Evolutionary conservation across 31 red algal genomes (phyloP).

Genomic region (Endocladia muricata): DNA sequence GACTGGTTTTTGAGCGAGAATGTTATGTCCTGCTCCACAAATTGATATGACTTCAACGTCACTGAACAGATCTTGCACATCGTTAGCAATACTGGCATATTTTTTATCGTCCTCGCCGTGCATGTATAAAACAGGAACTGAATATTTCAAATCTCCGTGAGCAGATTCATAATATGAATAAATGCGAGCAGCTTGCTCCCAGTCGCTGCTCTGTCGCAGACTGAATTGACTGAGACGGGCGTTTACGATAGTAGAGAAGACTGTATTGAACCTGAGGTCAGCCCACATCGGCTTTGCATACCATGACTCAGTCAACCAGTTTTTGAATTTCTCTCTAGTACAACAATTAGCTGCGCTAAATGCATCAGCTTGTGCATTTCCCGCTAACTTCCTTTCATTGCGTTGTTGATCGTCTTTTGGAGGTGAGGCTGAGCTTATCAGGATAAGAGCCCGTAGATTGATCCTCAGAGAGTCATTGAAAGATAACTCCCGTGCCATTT

Average conservation of each 20-base stretch:
- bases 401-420: background rate
- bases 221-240: too few relatives aligned
- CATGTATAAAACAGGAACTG: constrained; percentile 35
- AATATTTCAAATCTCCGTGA: too few relatives aligned
- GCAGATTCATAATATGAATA: too few relatives aligned
- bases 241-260: too few relatives aligned
- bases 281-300: constrained; percentile 47
- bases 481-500: constrained; percentile 1
- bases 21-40: constrained; percentile 35
- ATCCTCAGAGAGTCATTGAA: background rate
- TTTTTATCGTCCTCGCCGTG: constrained; percentile 36
- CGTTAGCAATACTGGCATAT: constrained; percentile 12
- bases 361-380: background rate
- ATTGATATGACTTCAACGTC: constrained; percentile 11
- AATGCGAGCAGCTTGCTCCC: too few relatives aligned
- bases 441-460: constrained; percentile 1
- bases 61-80: background rate
- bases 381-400: background rate
- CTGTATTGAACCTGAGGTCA: too few relatives aligned
- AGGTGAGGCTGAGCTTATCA: constrained; percentile 46
- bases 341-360: too few relatives aligned
- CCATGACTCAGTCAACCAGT: constrained; percentile 45
- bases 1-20: constrained; percentile 10
- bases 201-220: too few relatives aligned
- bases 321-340: background rate